Evolutionary conservation across 768 basidiomycete species (phyloP).

Genomic region (Kondoa subrosea): DNA sequence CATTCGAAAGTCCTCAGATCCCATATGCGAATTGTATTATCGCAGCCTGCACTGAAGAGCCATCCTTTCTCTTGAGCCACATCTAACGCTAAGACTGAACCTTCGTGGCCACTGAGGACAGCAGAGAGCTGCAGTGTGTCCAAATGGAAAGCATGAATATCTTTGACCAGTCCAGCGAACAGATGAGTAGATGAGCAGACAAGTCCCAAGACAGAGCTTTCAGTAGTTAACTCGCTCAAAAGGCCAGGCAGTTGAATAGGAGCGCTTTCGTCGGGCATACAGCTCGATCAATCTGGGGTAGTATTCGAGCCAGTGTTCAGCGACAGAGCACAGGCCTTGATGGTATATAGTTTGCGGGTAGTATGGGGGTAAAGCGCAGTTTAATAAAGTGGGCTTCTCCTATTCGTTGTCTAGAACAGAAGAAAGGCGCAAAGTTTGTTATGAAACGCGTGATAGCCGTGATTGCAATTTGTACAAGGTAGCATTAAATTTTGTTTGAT

Average conservation of each 20-base stretch:
- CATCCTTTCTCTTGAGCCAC: not conserved
- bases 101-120: not conserved
- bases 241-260: not conserved
- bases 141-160: not conserved
- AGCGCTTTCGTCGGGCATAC: not conserved
- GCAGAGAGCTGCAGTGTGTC: not conserved
- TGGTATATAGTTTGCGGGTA: too few species aligned
- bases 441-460: too few species aligned
- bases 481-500: too few species aligned
- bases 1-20: slow-evolving; percentile 30
- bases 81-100: not conserved
- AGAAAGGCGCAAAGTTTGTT: not conserved
- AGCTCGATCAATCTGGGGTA: not conserved
- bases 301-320: not conserved
- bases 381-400: too few species aligned
- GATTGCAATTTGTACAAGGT: too few species aligned
- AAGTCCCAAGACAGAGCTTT: not conserved
- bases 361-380: too few species aligned
- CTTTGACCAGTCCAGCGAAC: not conserved
- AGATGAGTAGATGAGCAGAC: not conserved
- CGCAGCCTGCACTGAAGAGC: not conserved
- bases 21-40: slow-evolving; percentile 26
- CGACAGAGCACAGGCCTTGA: too few species aligned
- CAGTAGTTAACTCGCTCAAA: not conserved
- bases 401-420: not conserved